These are phyloP conservation scores for Populus tomentosa DNA, from an alignment of 441 rosid species.

Conservation along the genomic window DNA sequence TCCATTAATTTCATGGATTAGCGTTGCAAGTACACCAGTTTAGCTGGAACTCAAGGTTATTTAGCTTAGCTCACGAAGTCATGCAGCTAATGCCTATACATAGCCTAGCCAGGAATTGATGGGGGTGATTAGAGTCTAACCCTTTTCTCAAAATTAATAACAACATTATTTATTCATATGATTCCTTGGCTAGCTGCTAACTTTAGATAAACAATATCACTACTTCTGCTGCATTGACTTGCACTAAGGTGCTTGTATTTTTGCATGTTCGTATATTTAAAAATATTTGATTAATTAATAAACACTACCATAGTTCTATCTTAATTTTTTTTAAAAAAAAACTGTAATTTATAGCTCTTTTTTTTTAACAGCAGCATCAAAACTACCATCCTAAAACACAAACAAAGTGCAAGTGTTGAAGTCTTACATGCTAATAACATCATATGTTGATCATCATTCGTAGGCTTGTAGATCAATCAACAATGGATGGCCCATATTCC, in stretches of 20 bases:
- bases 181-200: neutral
- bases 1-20: slow-evolving; percentile 8
- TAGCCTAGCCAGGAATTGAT: neutral
- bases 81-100: slow-evolving; percentile 7
- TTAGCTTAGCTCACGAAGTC: slow-evolving; percentile 1
- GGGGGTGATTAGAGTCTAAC: neutral
- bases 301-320: too few relatives aligned
- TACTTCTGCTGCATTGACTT: neutral
- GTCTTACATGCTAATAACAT: slow-evolving; percentile 8
- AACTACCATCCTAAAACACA: too few relatives aligned
- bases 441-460: slow-evolving; percentile 17
- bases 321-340: too few relatives aligned
- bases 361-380: too few relatives aligned
- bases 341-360: too few relatives aligned
- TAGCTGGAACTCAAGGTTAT: slow-evolving; percentile 17
- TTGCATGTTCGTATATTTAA: too few relatives aligned
- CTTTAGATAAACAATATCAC: slow-evolving; percentile 3
- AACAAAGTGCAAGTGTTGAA: slow-evolving; percentile 1
- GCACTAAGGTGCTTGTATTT: too few relatives aligned
- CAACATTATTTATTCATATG: neutral
- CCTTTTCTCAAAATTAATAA: neutral
- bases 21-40: slow-evolving; percentile 20
- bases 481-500: slow-evolving; percentile 10
- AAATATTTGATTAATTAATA: too few relatives aligned
- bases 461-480: slow-evolving; percentile 7